Percentiles rank a stretch among this genome's conserved stretches.
These are phyloP conservation scores for Aspergillus steynii DNA, from an alignment of 495 filamentous ascomycete genomes.

Conservation along the genomic window DNA sequence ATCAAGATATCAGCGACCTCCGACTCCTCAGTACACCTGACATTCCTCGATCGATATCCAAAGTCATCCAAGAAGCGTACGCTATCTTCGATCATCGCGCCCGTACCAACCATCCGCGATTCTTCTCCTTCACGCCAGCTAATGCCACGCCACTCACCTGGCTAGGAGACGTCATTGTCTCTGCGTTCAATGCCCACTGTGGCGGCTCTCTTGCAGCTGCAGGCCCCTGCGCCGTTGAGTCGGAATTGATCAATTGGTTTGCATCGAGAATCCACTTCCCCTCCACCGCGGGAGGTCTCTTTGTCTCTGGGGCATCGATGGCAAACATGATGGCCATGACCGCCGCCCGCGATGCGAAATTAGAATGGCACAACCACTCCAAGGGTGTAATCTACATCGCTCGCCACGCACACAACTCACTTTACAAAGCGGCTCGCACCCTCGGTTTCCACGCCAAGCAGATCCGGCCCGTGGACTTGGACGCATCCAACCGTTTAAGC, in stretches of 20 bases:
- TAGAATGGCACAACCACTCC: slow-evolving; percentile 5
- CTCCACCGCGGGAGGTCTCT: slow-evolving; percentile 21
- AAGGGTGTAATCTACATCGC: slow-evolving; percentile 16
- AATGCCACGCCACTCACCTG: slow-evolving; percentile 11
- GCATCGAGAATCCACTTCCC: slow-evolving; percentile 10
- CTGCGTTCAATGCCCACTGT: slow-evolving; percentile 16
- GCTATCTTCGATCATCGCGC: not conserved
- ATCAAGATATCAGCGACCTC: not conserved
- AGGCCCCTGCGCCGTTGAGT: slow-evolving; percentile 18
- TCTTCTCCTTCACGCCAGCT: slow-evolving; percentile 20
- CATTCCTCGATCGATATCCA: not conserved
- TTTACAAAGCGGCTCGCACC: slow-evolving; percentile 23
- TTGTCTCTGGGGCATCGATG: slow-evolving; percentile 29
- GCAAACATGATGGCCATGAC: slow-evolving; percentile 26
- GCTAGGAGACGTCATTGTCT: slow-evolving; percentile 13
- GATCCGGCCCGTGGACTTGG: slow-evolving; percentile 15
- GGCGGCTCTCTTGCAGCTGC: slow-evolving; percentile 15
- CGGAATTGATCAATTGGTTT: slow-evolving; percentile 20
- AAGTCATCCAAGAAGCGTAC: not conserved
- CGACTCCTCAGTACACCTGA: not conserved
- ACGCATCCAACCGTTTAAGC: slow-evolving; percentile 11
- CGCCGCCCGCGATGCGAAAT: slow-evolving; percentile 21
- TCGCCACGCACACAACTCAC: slow-evolving; percentile 23
- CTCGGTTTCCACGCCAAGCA: slow-evolving; percentile 20
- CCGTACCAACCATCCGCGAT: slow-evolving; percentile 14